These are phyloP conservation scores for Penicillium steckii DNA, from an alignment of 495 filamentous ascomycete species.

Conservation along the genomic window DNA sequence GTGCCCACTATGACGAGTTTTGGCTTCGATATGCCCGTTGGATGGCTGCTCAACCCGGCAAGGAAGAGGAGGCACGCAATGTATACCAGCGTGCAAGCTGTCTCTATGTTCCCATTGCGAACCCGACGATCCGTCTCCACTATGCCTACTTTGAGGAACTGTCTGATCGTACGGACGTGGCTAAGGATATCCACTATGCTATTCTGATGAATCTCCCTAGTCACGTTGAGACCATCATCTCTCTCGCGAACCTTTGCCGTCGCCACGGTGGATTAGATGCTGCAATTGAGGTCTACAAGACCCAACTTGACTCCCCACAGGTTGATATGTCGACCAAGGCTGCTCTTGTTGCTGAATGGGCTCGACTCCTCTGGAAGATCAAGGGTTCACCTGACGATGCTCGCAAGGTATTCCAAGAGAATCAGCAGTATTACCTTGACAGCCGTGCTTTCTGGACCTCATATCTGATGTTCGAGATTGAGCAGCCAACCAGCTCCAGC, in stretches of 20 bases:
- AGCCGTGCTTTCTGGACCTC: conserved; percentile 90
- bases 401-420: conserved; percentile 77
- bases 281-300: conserved; percentile 82
- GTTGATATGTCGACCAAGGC: conserved; percentile 82
- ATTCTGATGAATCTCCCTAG: conserved; percentile 70
- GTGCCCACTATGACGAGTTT: conserved; percentile 94
- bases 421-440: conserved; percentile 81
- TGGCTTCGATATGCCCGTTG: conserved; percentile 97
- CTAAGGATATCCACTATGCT: conserved; percentile 78
- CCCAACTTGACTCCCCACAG: conserved; percentile 68
- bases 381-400: conserved; percentile 85
- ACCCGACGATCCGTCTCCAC: conserved; percentile 78
- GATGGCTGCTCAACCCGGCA: conserved; percentile 81
- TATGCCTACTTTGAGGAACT: conserved; percentile 96
- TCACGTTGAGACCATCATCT: conserved; percentile 83
- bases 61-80: conserved; percentile 88
- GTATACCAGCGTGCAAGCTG: conserved; percentile 88
- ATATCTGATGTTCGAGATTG: conserved; percentile 86
- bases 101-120: conserved; percentile 79
- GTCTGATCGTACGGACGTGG: conserved; percentile 69
- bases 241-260: conserved; percentile 84
- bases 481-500: conserved; percentile 71
- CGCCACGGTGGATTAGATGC: conserved; percentile 83
- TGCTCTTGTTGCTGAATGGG: conserved; percentile 86
- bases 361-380: conserved; percentile 83